Conservation (phyloP, 2,329 filamentous ascomycete genomes). For the Westerdykella ornata region DNA sequence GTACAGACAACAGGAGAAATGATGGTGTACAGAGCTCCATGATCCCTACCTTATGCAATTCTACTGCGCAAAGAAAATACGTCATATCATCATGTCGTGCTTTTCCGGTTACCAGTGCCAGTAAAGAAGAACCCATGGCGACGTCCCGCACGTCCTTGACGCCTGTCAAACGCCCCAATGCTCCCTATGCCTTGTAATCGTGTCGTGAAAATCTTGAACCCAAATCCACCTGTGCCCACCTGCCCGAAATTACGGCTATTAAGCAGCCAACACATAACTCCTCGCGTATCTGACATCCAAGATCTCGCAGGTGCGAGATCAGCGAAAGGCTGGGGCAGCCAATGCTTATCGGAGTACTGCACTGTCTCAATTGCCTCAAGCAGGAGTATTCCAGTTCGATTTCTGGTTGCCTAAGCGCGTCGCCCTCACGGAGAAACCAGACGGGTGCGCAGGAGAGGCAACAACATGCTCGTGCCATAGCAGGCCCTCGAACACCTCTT, state of each 20-base stretch:
- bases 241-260: neutral
- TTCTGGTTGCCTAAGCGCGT: neutral
- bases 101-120: constrained; percentile 19
- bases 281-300: too few species aligned
- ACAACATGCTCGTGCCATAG: constrained; percentile 35
- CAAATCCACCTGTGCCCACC: constrained; percentile 2
- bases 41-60: constrained; percentile 16
- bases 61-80: constrained; percentile 18
- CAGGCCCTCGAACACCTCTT: constrained; percentile 22
- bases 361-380: too few species aligned
- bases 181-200: constrained; percentile 34
- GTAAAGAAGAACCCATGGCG: constrained; percentile 10
- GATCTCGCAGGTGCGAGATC: too few species aligned
- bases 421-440: constrained; percentile 29
- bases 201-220: constrained; percentile 10
- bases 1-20: neutral
- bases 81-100: constrained; percentile 22
- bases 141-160: constrained; percentile 9
- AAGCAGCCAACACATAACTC: too few species aligned
- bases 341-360: neutral
- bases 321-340: neutral
- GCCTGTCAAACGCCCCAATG: constrained; percentile 27
- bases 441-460: constrained; percentile 30
- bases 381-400: neutral
- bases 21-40: constrained; percentile 18